Evolutionary conservation across 2,329 filamentous ascomycete species (phyloP), one percentile per base, ranked within the genome.

Genomic region (Arachnomyces sp.): DNA sequence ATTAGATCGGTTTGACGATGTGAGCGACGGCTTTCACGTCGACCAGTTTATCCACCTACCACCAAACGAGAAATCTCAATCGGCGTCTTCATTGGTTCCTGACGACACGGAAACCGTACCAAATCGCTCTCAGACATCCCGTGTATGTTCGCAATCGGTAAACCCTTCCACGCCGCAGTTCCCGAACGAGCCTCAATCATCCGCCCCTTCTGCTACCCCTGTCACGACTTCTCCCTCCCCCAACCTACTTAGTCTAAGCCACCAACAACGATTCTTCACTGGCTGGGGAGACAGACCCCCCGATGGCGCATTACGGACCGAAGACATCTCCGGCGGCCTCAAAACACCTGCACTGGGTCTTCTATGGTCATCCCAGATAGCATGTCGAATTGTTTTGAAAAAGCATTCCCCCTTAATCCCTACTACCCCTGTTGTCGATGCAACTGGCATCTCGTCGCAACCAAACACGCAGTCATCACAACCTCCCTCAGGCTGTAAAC

Each of bases 241-340:
- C 31, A 71, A 77, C 9, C 77, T 81, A 0, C 70, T 95, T 29
- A 74, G 77, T 25, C 75, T 95, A 7, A 82, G 93, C 52, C 84
- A 95, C 61, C 90, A 96, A 63, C 87, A 95, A 60, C 77, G 84
- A 32, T 95, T 89, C 77, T 94, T 95, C 64, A 93, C 89, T 3
- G 89, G 92, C 47, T 95, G 92, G 90, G 88, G 90, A 15, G 85
- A 94, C 59, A 72, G 51, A 1, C 43, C 42, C 9, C 29, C 47
- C 7, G 47, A 56, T 40, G 9, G 30, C 5, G 39, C 35, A n/a
- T 34, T 39, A 3, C 28, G 15, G 18, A 34, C 39, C 20, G 44
- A 47, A 18, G 43, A 36, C 18, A 9, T 42, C 35, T 16, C 32
- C 32, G 36, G 43, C 17, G 40, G 49, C 39, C 64, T 82, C 40